phyloP scores from a whole-genome alignment of 805 yeast species.

The Myxozyma mucilagina region DNA sequence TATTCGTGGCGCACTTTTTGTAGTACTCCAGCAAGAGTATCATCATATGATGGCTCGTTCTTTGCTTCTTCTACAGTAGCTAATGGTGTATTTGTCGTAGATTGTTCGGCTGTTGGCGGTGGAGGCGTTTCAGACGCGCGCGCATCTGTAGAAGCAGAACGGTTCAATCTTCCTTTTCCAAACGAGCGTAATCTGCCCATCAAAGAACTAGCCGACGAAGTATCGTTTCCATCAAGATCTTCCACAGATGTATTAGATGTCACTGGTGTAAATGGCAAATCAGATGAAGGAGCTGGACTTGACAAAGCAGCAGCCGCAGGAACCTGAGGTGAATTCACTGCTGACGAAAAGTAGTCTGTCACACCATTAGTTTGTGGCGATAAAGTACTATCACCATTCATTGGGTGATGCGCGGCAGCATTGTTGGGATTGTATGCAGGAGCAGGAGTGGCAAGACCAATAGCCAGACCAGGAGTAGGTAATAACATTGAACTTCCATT shows the following conservation, averaged over 20 bases:
- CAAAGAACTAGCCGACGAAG: constrained; percentile 32
- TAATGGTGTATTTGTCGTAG: constrained; percentile 23
- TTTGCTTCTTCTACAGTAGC: constrained; percentile 23
- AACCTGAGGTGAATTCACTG: constrained; percentile 13
- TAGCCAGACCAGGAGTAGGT: constrained; percentile 28
- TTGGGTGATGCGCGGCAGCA: constrained; percentile 6
- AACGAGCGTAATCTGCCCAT: constrained; percentile 39
- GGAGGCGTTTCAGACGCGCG: not conserved
- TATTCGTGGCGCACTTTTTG: constrained; percentile 25
- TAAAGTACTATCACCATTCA: constrained; percentile 1
- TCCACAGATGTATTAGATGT: not conserved
- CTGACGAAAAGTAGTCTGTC: constrained; percentile 31
- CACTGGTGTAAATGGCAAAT: not conserved
- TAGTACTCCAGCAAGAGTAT: constrained; percentile 32
- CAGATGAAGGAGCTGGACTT: constrained; percentile 7
- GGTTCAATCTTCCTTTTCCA: constrained; percentile 35
- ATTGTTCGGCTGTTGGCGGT: constrained; percentile 18
- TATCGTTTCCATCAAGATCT: constrained; percentile 4
- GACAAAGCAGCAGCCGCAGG: constrained; percentile 11
- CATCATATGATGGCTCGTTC: constrained; percentile 36
- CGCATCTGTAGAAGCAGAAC: constrained; percentile 16
- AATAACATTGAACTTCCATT: constrained; percentile 5
- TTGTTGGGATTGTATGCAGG: constrained; percentile 30
- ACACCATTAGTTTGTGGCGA: constrained; percentile 3
- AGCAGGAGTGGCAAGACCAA: constrained; percentile 34